Evolutionary conservation across 176 grass and related monocot species (phyloP).

Genomic region (Aegilops tauschii): DNA sequence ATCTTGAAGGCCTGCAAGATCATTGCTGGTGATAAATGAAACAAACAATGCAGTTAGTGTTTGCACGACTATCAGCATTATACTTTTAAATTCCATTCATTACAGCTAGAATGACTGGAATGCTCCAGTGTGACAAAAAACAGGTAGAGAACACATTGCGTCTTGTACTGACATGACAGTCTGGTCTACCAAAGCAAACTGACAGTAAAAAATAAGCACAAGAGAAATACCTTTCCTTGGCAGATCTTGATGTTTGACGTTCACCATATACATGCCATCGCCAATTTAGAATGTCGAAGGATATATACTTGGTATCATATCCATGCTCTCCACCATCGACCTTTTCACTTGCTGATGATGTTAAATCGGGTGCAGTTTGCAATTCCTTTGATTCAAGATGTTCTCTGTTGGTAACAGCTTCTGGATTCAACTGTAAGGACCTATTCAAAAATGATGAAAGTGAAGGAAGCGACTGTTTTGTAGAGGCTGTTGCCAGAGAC

Average conservation of each 20-base stretch:
- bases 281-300: slow-evolving; percentile 83
- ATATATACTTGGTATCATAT: slow-evolving; percentile 82
- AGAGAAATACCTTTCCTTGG: slow-evolving; percentile 65
- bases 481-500: slow-evolving; percentile 34
- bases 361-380: slow-evolving; percentile 47
- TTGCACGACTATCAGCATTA: background rate
- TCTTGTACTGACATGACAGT: background rate
- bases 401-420: slow-evolving; percentile 60
- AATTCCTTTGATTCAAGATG: slow-evolving; percentile 62
- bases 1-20: slow-evolving; percentile 54
- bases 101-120: background rate
- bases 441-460: slow-evolving; percentile 65
- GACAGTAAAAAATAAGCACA: slow-evolving; percentile 10
- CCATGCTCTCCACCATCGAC: slow-evolving; percentile 36
- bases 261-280: slow-evolving; percentile 72
- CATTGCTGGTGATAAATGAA: slow-evolving; percentile 50
- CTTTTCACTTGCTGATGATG: slow-evolving; percentile 54
- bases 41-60: slow-evolving; percentile 10
- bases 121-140: background rate
- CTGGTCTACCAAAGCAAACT: background rate
- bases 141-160: background rate
- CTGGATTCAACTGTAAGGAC: slow-evolving; percentile 71
- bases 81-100: background rate
- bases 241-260: slow-evolving; percentile 40
- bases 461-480: slow-evolving; percentile 77